phyloP scores from a whole-genome alignment of 2,329 filamentous ascomycete species.

The Capronia coronata region DNA sequence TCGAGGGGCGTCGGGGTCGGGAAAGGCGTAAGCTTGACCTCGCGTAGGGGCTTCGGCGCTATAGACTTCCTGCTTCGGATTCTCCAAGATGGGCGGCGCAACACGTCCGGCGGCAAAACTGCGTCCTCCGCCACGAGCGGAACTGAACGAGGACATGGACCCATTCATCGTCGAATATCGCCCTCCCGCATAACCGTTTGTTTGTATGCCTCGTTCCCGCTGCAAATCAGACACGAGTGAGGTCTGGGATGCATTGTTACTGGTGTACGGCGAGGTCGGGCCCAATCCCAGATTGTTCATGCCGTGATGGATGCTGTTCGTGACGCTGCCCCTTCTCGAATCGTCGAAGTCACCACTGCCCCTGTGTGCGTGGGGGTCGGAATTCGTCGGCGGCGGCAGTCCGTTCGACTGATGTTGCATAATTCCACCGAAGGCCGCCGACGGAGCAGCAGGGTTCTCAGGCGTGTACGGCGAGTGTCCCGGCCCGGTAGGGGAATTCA shows the following conservation, averaged over 20 bases:
- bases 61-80: conserved; percentile 45
- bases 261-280: conserved; percentile 41
- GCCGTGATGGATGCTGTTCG: conserved; percentile 46
- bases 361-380: conserved; percentile 45
- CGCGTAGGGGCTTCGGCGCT: conserved; percentile 46
- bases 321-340: conserved; percentile 45
- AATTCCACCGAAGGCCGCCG: conserved; percentile 37
- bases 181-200: conserved; percentile 35
- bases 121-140: conserved; percentile 35
- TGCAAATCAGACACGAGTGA: conserved; percentile 42
- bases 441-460: conserved; percentile 36
- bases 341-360: conserved; percentile 40
- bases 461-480: conserved; percentile 40
- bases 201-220: conserved; percentile 39
- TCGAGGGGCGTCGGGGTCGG: conserved; percentile 40
- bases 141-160: conserved; percentile 38
- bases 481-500: conserved; percentile 40
- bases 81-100: conserved; percentile 45
- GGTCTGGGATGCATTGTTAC: conserved; percentile 39
- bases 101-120: conserved; percentile 43
- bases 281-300: conserved; percentile 45
- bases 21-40: conserved; percentile 47
- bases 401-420: conserved; percentile 38
- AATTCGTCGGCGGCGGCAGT: conserved; percentile 50
- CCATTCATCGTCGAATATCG: conserved; percentile 37